Evolutionary conservation across 2,329 filamentous ascomycete species (phyloP).

Genomic region (Sclerotinia trifoliorum): DNA sequence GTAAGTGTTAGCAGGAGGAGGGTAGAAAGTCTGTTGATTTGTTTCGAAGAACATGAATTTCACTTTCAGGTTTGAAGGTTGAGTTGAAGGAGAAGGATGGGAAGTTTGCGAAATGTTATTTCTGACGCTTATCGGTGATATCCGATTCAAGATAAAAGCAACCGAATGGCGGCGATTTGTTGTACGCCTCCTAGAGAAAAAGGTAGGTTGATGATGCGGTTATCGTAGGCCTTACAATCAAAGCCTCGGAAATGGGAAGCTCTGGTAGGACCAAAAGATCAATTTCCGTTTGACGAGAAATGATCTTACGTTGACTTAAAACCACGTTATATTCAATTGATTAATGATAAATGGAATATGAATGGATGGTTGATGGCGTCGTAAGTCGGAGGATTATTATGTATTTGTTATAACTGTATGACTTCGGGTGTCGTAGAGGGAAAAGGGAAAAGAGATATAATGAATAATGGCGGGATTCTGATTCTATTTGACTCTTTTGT

Average conservation of each 20-base stretch:
- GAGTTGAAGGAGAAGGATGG: conserved; percentile 41
- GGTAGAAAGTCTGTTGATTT: conserved; percentile 29
- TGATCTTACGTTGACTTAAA: conserved; percentile 6
- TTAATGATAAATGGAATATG: conserved; percentile 9
- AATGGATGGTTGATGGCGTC: background rate
- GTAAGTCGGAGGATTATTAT: conserved; percentile 5
- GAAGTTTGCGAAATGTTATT: conserved; percentile 26
- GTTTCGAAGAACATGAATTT: conserved; percentile 25
- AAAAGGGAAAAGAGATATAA: background rate
- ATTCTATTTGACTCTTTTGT: background rate
- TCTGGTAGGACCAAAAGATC: background rate
- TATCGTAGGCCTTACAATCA: conserved; percentile 32
- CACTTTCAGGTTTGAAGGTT: conserved; percentile 14
- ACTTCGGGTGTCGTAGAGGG: conserved; percentile 10
- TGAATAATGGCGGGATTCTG: background rate
- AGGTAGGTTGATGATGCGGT: conserved; percentile 29
- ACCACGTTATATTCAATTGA: conserved; percentile 16
- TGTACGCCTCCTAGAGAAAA: conserved; percentile 17
- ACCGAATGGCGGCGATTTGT: conserved; percentile 15
- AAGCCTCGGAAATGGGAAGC: background rate
- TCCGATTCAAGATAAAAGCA: conserved; percentile 10
- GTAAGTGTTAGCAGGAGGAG: conserved; percentile 27
- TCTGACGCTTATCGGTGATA: background rate
- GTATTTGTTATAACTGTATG: conserved; percentile 5
- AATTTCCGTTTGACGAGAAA: background rate